Conservation (phyloP, 73 alveolate genomes). For the Paramecium caudatum region DNA sequence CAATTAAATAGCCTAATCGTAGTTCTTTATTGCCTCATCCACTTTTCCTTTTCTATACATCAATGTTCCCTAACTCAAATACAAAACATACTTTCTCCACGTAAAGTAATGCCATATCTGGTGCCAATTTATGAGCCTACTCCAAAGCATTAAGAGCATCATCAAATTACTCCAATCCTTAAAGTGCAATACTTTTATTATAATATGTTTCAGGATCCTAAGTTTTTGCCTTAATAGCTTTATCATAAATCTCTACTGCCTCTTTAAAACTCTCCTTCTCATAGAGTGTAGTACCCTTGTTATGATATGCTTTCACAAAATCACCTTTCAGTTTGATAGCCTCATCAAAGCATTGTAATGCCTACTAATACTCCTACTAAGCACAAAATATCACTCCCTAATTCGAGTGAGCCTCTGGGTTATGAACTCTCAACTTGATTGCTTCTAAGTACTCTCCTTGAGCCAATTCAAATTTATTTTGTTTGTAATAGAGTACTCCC, state of each 20-base stretch:
- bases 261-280: conserved; percentile 59
- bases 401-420: conserved; percentile 65
- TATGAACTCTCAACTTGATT: conserved; percentile 34
- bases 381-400: conserved; percentile 59
- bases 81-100: conserved; percentile 30
- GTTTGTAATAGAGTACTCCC: conserved; percentile 48
- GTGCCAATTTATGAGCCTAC: conserved; percentile 43
- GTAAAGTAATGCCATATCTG: conserved; percentile 62
- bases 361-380: not conserved
- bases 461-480: conserved; percentile 38
- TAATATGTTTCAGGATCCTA: conserved; percentile 66
- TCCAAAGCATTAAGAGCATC: conserved; percentile 65
- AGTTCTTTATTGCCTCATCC: conserved; percentile 56
- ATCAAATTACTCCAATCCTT: conserved; percentile 50
- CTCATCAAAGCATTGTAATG: conserved; percentile 69
- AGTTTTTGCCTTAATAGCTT: conserved; percentile 40
- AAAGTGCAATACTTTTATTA: conserved; percentile 49
- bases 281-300: conserved; percentile 59
- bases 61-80: conserved; percentile 36
- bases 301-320: conserved; percentile 70
- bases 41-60: conserved; percentile 69
- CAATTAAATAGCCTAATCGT: conserved; percentile 44
- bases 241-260: conserved; percentile 59
- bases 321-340: conserved; percentile 66
- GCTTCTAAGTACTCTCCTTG: conserved; percentile 55